phyloP scores from a whole-genome alignment of 1,284 basidiomycete species.

The Fomitopsis schrenkii region DNA sequence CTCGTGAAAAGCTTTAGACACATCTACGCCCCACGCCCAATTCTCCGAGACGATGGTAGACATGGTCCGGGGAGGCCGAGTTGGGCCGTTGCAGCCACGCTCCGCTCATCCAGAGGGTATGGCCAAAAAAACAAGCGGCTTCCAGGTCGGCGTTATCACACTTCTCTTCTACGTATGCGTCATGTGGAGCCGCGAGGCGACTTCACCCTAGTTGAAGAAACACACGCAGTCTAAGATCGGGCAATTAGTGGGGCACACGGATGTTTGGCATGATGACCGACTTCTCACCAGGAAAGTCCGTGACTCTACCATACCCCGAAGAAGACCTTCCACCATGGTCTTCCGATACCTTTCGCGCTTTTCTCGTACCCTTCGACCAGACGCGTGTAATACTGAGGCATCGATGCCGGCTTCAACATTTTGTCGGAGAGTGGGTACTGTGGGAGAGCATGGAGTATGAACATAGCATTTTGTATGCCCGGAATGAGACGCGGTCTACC shows the following conservation, averaged over 20 bases:
- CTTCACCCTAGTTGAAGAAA: background rate
- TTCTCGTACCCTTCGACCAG: slow-evolving; percentile 69
- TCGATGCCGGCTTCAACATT: slow-evolving; percentile 61
- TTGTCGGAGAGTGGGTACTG: slow-evolving; percentile 64
- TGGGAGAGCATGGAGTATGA: slow-evolving; percentile 14
- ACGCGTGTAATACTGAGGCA: slow-evolving; percentile 66
- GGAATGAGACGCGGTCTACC: slow-evolving; percentile 30
- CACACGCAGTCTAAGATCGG: background rate
- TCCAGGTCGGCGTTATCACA: background rate
- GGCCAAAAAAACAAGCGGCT: background rate
- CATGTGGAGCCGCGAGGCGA: background rate
- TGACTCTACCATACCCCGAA: slow-evolving; percentile 62
- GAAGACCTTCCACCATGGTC: slow-evolving; percentile 80
- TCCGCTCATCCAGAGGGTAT: background rate
- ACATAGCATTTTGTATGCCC: slow-evolving; percentile 23
- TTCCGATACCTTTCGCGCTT: slow-evolving; percentile 65
- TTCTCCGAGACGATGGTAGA: background rate
- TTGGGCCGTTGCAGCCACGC: background rate
- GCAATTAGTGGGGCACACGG: background rate
- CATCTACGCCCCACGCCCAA: background rate
- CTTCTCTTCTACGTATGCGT: background rate
- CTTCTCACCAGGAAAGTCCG: no score
- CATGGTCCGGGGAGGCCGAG: background rate
- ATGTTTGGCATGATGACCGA: background rate
- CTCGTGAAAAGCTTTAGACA: background rate